Evolutionary conservation across 495 filamentous ascomycete species (phyloP).

Genomic region (Aspergillus incahuasiensis): DNA sequence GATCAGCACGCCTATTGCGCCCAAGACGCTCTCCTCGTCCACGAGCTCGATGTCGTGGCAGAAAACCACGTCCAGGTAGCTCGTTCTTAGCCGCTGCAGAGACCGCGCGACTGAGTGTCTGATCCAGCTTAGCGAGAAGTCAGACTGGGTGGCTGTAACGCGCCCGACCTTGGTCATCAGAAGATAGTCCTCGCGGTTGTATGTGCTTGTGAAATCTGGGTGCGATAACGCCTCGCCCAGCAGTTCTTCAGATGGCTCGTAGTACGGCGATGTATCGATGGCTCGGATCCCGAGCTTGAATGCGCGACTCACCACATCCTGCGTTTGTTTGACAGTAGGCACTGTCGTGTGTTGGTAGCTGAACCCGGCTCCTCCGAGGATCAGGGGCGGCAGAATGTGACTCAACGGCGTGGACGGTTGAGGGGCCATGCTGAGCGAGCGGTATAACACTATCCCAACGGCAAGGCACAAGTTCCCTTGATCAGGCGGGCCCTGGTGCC

Average conservation of each 20-base stretch:
- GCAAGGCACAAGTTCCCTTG: too few species aligned
- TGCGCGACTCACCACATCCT: conserved; percentile 5
- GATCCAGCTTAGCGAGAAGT: conserved; percentile 8
- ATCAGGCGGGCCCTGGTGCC: too few species aligned
- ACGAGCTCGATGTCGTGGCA: conserved; percentile 12
- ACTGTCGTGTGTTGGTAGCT: conserved; percentile 3
- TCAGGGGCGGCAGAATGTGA: conserved; percentile 6
- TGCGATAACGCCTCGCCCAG: conserved; percentile 4
- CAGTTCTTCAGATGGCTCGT: conserved; percentile 8
- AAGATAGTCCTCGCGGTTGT: conserved; percentile 3
- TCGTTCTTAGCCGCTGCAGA: neutral
- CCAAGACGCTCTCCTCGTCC: conserved; percentile 1
- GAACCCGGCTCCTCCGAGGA: conserved; percentile 10
- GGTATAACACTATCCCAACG: too few species aligned
- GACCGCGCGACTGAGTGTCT: conserved; percentile 6
- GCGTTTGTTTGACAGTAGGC: conserved; percentile 1
- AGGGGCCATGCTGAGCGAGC: neutral
- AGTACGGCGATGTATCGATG: conserved; percentile 10
- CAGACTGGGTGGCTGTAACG: conserved; percentile 4
- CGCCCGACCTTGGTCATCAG: conserved; percentile 10
- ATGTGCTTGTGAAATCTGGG: neutral
- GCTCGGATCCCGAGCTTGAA: conserved; percentile 2
- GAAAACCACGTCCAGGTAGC: conserved; percentile 11
- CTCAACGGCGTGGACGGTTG: neutral
- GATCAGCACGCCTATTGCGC: conserved; percentile 5